A percentile compares a stretch with the other conserved stretches of the same genome.
phyloP scores from a whole-genome alignment of 495 filamentous ascomycete species.

The Entonaema liquescens region DNA sequence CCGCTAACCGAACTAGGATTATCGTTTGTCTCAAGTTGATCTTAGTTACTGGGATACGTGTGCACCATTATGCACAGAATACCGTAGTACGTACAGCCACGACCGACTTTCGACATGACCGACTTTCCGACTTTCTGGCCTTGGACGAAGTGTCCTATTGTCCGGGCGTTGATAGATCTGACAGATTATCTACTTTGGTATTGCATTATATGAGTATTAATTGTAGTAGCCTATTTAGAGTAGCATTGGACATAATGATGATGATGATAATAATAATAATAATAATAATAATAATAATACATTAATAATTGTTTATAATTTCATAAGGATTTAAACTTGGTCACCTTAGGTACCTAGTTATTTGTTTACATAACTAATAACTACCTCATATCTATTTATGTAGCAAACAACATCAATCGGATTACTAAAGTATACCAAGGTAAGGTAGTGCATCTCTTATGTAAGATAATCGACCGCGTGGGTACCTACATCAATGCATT shows the following conservation, averaged over 20 bases:
- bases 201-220: too few relatives aligned
- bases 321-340: too few relatives aligned
- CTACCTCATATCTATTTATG: neutral
- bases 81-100: neutral
- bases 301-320: too few relatives aligned
- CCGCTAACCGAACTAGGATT: constrained; percentile 10
- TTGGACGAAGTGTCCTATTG: neutral
- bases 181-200: too few relatives aligned
- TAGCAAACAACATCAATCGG: neutral
- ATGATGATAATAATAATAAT: too few relatives aligned
- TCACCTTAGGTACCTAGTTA: too few relatives aligned
- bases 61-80: constrained; percentile 9
- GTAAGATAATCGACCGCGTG: neutral
- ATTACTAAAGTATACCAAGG: neutral
- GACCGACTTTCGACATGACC: neutral
- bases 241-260: too few relatives aligned
- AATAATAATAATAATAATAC: too few relatives aligned
- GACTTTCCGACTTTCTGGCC: neutral
- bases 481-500: constrained; percentile 1
- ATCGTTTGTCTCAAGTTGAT: constrained; percentile 19
- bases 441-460: neutral
- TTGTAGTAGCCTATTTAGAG: too few relatives aligned
- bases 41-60: constrained; percentile 3
- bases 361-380: too few relatives aligned
- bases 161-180: too few relatives aligned